A percentile compares a stretch with the other conserved stretches of the same genome.
phyloP scores from a whole-genome alignment of 2,329 filamentous ascomycete species.

The Colletotrichum caudatum region DNA sequence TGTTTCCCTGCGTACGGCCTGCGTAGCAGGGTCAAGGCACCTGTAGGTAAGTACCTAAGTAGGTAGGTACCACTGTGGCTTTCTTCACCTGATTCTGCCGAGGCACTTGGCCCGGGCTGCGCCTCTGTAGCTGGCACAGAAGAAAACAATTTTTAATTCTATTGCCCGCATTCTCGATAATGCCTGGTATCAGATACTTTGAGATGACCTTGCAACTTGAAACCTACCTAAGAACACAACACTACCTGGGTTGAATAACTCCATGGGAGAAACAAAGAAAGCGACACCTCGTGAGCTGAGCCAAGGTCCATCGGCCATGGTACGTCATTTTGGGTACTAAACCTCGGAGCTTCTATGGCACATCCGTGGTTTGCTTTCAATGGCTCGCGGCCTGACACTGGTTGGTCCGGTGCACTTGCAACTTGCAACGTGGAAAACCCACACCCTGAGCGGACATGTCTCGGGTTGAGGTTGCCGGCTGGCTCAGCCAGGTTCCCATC shows the following conservation, averaged over 20 bases:
- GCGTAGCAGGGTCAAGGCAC: not conserved
- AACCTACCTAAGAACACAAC: not conserved
- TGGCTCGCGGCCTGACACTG: not conserved
- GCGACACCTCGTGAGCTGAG: not conserved
- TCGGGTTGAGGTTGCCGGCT: constrained; percentile 9
- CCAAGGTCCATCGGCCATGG: not conserved
- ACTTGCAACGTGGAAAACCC: constrained; percentile 9
- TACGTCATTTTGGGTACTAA: constrained; percentile 18
- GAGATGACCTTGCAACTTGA: not conserved
- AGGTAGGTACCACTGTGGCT: not conserved
- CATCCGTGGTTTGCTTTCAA: not conserved
- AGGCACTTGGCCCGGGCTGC: not conserved
- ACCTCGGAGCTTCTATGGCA: not conserved
- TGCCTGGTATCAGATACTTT: not conserved
- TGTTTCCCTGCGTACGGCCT: not conserved
- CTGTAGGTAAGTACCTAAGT: not conserved
- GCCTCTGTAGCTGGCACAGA: not conserved
- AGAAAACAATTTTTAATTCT: not conserved
- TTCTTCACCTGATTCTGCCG: not conserved
- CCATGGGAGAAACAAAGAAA: not conserved
- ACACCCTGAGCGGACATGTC: constrained; percentile 2
- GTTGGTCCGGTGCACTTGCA: constrained; percentile 3
- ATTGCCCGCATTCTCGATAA: not conserved
- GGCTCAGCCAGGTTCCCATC: constrained; percentile 5
- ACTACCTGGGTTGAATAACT: not conserved